Base-by-base conservation (phyloP, 495 filamentous ascomycete species). In the Trichoderma virens region DNA sequence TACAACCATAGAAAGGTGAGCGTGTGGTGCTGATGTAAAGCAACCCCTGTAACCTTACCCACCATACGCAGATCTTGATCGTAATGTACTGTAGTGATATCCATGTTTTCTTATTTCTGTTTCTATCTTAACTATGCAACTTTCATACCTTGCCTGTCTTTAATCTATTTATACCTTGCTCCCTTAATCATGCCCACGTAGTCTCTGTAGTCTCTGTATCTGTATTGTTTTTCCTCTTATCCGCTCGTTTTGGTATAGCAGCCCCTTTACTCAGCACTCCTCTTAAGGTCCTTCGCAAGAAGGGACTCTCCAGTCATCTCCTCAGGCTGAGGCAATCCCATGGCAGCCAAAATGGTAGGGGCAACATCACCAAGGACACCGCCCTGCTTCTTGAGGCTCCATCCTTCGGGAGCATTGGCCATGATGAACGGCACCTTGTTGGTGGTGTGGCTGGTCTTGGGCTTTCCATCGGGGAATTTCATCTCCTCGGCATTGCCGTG, bases 401-500 rank as follows among this genome's bases (percentile, higher is more conserved):
- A 97, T 68, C 90, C 89, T 70, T 88, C 83, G 31, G 94, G 94
- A 59, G 94, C 93, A 71, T 98, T 98, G 72, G 91, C 92, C 92
- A 98, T 94, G 70, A 98, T 84, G 78, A 98, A 96, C 13, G 94
- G 94, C 61, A 98, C 94, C 75, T 90, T 91, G 83, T 98, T 98
- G 62, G 88, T 92, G 28, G 94, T 98, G 82, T 98, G 94, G 59
- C 91, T 93, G 16, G 94, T 98, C 85, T 98, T 98, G 56, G 94
- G 94, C 71, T 90, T 93, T 71, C 91, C 90, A 72, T 96, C 89
- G 69, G 91, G 86, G 75, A 90, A 97, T 77, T 97, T 85, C 94
- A 98, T 98, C 82, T 98, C 94, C 81, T 98, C 94, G 62, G 94
- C 94, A 70, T 98, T 98, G 63, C 94, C 94, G 73, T 98, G 94